Base-by-base conservation (phyloP, 352 stramenopile genomes). In the Phytophthora constricta region DNA sequence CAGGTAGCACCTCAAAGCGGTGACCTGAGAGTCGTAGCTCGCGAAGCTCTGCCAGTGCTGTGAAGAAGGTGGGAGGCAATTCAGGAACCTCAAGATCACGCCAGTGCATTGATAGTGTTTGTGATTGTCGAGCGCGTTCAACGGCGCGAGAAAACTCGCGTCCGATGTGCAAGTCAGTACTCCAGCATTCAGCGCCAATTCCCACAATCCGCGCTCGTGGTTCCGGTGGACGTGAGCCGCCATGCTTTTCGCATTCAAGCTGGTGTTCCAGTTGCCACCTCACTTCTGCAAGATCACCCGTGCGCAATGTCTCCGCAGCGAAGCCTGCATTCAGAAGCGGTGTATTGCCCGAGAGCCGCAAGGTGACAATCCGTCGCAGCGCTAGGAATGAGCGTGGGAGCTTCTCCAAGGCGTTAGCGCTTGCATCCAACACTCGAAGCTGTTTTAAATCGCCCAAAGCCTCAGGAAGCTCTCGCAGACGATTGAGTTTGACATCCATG, bases 401-500 rank as follows among this genome's bases (percentile, higher is more conserved):
- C 17, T 62, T 66, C 31, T 80, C 63, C 3, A 93, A 61, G 10
- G 56, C 50, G 41, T 93, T 93, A n/a, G 82, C 74, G 48, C 82
- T 91, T 42, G 85, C 26, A 27, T 94, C 84, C 10, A 94, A 57
- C 2, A 65, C 48, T 0, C 70, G 58, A 8, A 92, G 70, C 2
- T 69, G 72, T 3, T 53, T 47, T 2, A 94, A 56, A n/a, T 74
- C 61, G 11, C 83, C 80, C 43, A 94, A 70, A 10, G 72, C 49
- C 4, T 73, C 57, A 0, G 82, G 82, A 0, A 94, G 55, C 16
- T 59, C 42, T 59, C 68, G 58, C 45, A 94, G 70, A 0, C 80
- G 80, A 70, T 94, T 94, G 25, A 92, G 65, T 54, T 92, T 94
- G 17, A 92, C 48, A 61, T 94, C 86, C 23, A 92, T 63, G 23